Evolutionary conservation across 768 basidiomycete genomes (phyloP).

Genomic region (Agaricus bisporus): DNA sequence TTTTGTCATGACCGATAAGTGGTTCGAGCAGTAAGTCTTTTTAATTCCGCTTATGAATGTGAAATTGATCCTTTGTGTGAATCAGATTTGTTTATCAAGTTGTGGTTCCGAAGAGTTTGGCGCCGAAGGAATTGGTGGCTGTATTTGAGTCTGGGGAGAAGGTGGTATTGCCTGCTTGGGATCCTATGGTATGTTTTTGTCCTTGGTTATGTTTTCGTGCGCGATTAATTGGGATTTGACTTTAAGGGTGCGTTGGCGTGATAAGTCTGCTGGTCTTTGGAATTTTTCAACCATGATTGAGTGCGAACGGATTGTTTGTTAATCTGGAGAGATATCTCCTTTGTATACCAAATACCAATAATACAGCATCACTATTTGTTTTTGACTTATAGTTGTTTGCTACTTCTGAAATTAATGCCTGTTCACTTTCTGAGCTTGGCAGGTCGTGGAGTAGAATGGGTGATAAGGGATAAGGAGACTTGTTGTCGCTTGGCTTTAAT

Average conservation of each 20-base stretch:
- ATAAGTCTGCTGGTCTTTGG: background rate
- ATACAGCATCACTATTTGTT: no score
- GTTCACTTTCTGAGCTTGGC: no score
- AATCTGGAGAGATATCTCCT: no score
- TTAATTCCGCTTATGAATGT: background rate
- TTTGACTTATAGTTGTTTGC: no score
- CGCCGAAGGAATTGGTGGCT: slow-evolving; percentile 74
- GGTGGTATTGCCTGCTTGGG: slow-evolving; percentile 82
- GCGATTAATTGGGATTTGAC: background rate
- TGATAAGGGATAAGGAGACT: no score
- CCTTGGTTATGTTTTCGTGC: background rate
- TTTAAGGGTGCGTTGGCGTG: slow-evolving; percentile 22
- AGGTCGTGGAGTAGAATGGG: no score
- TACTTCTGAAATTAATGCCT: no score
- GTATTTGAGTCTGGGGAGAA: slow-evolving; percentile 67
- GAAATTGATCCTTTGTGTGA: background rate
- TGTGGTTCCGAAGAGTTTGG: slow-evolving; percentile 76
- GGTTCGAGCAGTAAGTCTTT: slow-evolving; percentile 79
- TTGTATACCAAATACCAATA: no score
- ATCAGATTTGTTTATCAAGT: slow-evolving; percentile 87
- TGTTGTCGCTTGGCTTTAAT: no score
- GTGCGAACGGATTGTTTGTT: no score
- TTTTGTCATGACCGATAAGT: slow-evolving; percentile 86
- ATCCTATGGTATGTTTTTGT: slow-evolving; percentile 70
- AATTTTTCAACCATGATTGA: no score